phyloP scores from a whole-genome alignment of 2,329 filamentous ascomycete species.

The Neofusicoccum parvum region DNA sequence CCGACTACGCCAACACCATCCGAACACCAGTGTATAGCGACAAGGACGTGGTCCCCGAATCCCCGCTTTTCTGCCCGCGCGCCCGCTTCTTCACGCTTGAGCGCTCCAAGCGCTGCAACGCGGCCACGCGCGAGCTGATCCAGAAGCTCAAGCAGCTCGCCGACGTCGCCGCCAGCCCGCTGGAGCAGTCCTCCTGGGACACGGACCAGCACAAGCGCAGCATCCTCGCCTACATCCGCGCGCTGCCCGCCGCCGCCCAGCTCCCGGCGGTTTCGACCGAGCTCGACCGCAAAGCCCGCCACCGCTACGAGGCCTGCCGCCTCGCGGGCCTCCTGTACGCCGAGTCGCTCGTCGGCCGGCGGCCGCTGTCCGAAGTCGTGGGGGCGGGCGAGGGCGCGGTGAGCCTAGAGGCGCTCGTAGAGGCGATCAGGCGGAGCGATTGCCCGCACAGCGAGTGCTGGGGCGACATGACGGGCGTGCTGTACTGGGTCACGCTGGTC shows the following conservation, averaged over 20 bases:
- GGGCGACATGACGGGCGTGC: constrained; percentile 41
- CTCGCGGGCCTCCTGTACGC: constrained; percentile 36
- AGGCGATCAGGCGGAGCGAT: constrained; percentile 34
- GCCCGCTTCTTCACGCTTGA: constrained; percentile 31
- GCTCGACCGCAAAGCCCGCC: constrained; percentile 25
- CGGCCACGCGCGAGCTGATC: constrained; percentile 29
- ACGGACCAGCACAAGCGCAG: neutral
- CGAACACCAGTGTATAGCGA: neutral
- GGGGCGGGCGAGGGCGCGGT: neutral
- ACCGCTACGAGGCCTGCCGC: constrained; percentile 41
- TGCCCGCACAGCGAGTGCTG: constrained; percentile 35
- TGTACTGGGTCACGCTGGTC: constrained; percentile 39
- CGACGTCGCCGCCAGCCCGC: constrained; percentile 30
- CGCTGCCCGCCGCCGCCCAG: constrained; percentile 2
- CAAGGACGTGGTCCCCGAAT: constrained; percentile 32
- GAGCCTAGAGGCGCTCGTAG: constrained; percentile 30
- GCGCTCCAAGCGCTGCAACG: constrained; percentile 26
- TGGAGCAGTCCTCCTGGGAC: neutral
- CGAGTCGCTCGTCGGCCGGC: constrained; percentile 32
- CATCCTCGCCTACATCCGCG: neutral
- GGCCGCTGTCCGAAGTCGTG: constrained; percentile 29
- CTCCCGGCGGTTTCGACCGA: constrained; percentile 27
- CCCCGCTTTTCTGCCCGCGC: constrained; percentile 38
- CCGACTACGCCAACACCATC: constrained; percentile 24
- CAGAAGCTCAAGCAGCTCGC: constrained; percentile 34